These are phyloP conservation scores for Stachybotrys echinatus DNA, from an alignment of 2,329 filamentous ascomycete species.

Conservation along the genomic window DNA sequence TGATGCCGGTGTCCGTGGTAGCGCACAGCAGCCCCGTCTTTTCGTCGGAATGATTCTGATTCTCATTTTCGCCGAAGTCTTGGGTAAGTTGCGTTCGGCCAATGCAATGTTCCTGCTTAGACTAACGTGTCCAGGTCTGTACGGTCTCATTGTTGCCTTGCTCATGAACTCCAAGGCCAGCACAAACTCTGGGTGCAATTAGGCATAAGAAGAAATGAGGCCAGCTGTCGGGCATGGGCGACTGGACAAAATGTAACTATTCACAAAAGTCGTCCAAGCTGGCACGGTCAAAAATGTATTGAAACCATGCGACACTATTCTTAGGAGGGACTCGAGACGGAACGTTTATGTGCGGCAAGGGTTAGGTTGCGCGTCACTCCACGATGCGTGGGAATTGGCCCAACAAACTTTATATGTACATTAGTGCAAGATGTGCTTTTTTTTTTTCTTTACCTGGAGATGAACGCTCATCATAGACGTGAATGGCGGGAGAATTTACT, in stretches of 20 bases:
- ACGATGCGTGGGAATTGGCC: conserved; percentile 15
- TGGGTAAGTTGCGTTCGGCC: conserved; percentile 58
- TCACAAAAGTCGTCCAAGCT: conserved; percentile 15
- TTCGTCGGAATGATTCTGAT: conserved; percentile 99
- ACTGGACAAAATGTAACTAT: conserved; percentile 31
- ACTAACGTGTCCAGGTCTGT: conserved; percentile 64
- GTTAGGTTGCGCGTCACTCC: conserved; percentile 13
- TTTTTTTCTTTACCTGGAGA: conserved; percentile 26
- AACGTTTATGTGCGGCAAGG: conserved; percentile 15
- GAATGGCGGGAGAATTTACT: conserved; percentile 33
- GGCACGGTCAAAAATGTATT: conserved; percentile 15
- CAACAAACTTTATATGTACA: conserved; percentile 40
- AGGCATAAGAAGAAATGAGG: conserved; percentile 5
- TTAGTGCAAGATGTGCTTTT: conserved; percentile 42
- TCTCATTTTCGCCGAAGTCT: conserved; percentile 98
- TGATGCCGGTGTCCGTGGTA: conserved; percentile 84
- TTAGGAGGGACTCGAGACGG: conserved; percentile 12
- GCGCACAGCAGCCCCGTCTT: conserved; percentile 75
- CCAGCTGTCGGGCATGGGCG: conserved; percentile 14
- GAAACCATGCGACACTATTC: conserved; percentile 15
- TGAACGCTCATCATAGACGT: conserved; percentile 41
- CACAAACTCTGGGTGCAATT: conserved; percentile 56
- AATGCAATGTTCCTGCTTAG: conserved; percentile 2
- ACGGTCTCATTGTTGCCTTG: conserved; percentile 96
- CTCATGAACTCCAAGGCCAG: conserved; percentile 97